Percentiles rank a stretch among this genome's conserved stretches.
Evolutionary conservation across 208 protist species (phyloP).

Genomic region (Sergeia podlipaevii): DNA sequence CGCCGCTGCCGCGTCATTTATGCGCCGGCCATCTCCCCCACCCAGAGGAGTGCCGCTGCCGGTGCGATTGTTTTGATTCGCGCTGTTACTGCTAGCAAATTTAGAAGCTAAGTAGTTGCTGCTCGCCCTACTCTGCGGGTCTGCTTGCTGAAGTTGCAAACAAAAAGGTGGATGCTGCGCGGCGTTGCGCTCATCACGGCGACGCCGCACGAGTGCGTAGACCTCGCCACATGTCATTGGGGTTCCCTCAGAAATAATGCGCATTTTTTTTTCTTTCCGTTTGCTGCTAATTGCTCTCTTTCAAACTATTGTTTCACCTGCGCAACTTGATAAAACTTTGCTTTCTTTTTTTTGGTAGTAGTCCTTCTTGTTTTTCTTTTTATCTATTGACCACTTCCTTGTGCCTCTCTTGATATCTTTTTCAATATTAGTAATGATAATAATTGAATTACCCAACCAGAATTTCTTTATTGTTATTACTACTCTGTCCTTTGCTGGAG

Average conservation of each 20-base stretch:
- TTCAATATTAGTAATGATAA: no score
- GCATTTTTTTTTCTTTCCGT: slow-evolving; percentile 21
- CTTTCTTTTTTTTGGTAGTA: no score
- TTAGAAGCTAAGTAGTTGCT: slow-evolving; percentile 3
- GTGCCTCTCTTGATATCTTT: no score
- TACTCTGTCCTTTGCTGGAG: no score
- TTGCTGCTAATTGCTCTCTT: no score
- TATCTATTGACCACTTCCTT: no score
- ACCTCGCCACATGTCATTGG: slow-evolving; percentile 83
- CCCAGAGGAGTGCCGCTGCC: slow-evolving; percentile 8
- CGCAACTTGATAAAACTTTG: no score
- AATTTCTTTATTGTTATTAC: no score
- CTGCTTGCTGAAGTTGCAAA: slow-evolving; percentile 35
- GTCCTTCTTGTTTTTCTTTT: no score
- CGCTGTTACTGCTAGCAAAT: slow-evolving; percentile 6
- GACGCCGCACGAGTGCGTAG: slow-evolving; percentile 68
- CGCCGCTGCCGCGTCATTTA: slow-evolving; percentile 6
- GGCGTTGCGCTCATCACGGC: slow-evolving; percentile 75
- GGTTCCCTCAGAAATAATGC: slow-evolving; percentile 57
- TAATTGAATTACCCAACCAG: no score
- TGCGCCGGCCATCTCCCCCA: neutral
- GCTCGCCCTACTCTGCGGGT: slow-evolving; percentile 14
- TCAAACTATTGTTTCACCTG: no score
- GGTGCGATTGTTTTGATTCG: neutral
- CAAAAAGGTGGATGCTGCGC: slow-evolving; percentile 56